These are phyloP conservation scores for Apostasia shenzhenica DNA, from an alignment of 106 monocot species.

Conservation along the genomic window DNA sequence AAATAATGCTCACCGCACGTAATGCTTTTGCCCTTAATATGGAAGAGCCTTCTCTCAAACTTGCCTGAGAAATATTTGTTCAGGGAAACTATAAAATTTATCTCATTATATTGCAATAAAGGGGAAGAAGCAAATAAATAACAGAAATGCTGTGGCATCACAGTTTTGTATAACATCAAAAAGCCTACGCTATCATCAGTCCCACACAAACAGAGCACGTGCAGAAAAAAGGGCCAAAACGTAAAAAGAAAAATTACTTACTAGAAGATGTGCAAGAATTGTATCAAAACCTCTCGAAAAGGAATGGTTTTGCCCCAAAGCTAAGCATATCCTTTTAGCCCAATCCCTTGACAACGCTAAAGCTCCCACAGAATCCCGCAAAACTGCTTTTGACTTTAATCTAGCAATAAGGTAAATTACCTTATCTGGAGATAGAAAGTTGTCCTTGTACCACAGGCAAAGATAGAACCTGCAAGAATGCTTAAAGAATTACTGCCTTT, in stretches of 20 bases:
- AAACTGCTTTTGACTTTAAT: constrained; percentile 71
- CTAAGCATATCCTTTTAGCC: constrained; percentile 79
- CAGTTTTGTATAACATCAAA: too few relatives aligned
- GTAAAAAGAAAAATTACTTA: constrained; percentile 21
- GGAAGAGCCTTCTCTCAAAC: constrained; percentile 94
- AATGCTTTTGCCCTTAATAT: constrained; percentile 86
- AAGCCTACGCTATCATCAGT: too few relatives aligned
- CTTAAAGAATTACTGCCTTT: constrained; percentile 4
- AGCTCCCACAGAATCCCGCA: constrained; percentile 52
- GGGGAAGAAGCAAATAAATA: too few relatives aligned
- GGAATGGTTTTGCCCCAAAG: constrained; percentile 80
- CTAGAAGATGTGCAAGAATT: constrained; percentile 79
- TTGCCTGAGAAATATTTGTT: constrained; percentile 50
- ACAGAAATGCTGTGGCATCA: too few relatives aligned
- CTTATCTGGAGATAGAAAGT: constrained; percentile 51
- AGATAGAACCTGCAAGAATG: constrained; percentile 81
- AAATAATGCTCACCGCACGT: constrained; percentile 68
- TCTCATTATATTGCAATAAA: too few relatives aligned
- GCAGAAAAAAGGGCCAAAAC: background rate
- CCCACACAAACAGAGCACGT: too few relatives aligned
- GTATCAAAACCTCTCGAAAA: constrained; percentile 97
- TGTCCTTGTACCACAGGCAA: constrained; percentile 88
- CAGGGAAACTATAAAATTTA: background rate
- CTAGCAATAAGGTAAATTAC: constrained; percentile 65
- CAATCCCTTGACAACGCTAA: constrained; percentile 56